phyloP scores from a whole-genome alignment of 2,329 filamentous ascomycete genomes.

The Arthrinium phaeospermum region DNA sequence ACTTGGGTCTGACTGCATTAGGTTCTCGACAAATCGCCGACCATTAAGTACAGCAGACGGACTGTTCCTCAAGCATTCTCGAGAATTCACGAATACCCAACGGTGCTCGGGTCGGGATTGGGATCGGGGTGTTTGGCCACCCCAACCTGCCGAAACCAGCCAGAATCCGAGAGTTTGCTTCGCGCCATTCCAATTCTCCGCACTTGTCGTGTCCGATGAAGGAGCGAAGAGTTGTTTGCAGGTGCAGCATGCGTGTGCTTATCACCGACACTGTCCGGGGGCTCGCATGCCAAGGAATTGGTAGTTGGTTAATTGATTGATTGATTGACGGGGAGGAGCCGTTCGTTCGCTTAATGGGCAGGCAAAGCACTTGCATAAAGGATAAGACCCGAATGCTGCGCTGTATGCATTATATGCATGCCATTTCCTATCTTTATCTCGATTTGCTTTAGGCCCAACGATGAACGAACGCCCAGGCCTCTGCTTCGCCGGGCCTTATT shows the following conservation, averaged over 20 bases:
- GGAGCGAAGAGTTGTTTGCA: constrained; percentile 17
- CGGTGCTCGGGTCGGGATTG: background rate
- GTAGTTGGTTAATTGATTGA: background rate
- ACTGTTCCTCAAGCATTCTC: background rate
- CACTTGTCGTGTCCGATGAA: background rate
- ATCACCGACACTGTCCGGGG: background rate
- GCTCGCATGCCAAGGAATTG: background rate
- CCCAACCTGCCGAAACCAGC: background rate
- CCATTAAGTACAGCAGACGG: background rate
- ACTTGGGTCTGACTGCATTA: no score
- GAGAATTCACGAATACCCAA: background rate
- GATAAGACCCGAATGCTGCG: no score
- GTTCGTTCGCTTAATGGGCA: no score
- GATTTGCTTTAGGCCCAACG: no score
- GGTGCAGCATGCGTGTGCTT: constrained; percentile 28
- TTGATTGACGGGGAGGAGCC: no score
- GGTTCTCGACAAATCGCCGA: background rate
- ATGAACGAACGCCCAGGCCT: no score
- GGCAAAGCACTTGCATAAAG: no score
- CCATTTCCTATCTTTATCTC: no score
- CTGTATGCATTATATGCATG: no score
- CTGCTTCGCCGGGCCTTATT: no score
- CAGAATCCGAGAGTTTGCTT: background rate
- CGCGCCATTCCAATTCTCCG: background rate
- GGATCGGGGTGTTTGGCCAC: background rate